Conservation (phyloP, 495 filamentous ascomycete genomes). For the Parathielavia hyrcaniae region DNA sequence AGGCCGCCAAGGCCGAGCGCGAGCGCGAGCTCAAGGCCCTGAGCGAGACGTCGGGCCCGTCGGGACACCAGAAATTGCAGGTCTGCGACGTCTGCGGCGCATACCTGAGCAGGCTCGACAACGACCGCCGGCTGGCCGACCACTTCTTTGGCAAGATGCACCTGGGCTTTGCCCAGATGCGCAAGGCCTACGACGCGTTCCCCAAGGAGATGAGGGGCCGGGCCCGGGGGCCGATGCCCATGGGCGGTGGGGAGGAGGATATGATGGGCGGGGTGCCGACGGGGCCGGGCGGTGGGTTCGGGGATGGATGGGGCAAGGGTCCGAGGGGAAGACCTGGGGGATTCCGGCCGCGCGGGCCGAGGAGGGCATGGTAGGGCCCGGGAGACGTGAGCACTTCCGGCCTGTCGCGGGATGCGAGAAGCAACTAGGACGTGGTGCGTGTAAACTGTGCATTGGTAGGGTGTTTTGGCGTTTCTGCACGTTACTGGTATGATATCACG, state of each 20-base stretch:
- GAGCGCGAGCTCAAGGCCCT: conserved; percentile 90
- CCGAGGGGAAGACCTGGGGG: conserved; percentile 43
- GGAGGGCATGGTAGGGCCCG: conserved; percentile 34
- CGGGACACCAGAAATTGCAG: conserved; percentile 94
- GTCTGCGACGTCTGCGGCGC: conserved; percentile 96
- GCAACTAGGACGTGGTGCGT: conserved; percentile 30
- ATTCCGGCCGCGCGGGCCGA: conserved; percentile 36
- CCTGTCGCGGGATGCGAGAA: conserved; percentile 32
- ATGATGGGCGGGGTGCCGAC: conserved; percentile 35
- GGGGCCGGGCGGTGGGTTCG: conserved; percentile 52
- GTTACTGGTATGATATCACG: conserved; percentile 4
- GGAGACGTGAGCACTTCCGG: no score
- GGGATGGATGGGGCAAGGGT: conserved; percentile 45
- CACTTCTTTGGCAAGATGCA: conserved; percentile 99
- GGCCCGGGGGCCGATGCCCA: conserved; percentile 51
- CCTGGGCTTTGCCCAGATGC: conserved; percentile 95
- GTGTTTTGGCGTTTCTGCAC: conserved; percentile 9
- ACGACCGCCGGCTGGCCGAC: conserved; percentile 87
- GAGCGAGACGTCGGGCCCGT: conserved; percentile 82
- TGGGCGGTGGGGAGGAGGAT: conserved; percentile 48
- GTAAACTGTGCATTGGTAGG: conserved; percentile 12
- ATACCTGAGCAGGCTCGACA: conserved; percentile 85
- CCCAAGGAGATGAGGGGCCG: conserved; percentile 68
- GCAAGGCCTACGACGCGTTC: conserved; percentile 79
- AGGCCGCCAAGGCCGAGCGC: conserved; percentile 73